Conservation (phyloP, 2,329 filamentous ascomycete species). For the Microdochium trichocladiopsis region DNA sequence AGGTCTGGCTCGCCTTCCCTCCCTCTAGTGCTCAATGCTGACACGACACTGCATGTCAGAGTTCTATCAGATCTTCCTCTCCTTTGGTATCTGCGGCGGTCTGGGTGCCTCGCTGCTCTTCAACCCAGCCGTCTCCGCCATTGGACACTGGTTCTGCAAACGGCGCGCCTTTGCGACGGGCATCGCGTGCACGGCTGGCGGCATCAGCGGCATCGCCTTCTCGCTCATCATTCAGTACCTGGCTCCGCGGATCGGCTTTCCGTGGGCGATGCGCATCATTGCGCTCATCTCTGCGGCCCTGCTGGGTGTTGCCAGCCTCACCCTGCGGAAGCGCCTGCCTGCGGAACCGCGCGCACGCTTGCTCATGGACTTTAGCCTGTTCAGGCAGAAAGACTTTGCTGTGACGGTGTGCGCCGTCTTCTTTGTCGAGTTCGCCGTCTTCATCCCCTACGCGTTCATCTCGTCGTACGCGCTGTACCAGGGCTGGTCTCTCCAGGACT, state of each 20-base stretch:
- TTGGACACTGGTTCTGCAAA: slow-evolving; percentile 62
- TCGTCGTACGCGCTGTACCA: slow-evolving; percentile 53
- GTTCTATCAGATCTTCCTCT: slow-evolving; percentile 67
- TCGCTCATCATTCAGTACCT: slow-evolving; percentile 20
- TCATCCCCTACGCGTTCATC: slow-evolving; percentile 63
- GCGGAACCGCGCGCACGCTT: slow-evolving; percentile 33
- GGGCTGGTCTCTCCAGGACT: slow-evolving; percentile 45
- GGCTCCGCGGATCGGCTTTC: slow-evolving; percentile 18
- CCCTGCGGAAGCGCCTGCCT: slow-evolving; percentile 37
- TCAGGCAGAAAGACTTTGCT: slow-evolving; percentile 40
- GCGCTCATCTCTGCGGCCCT: slow-evolving; percentile 15
- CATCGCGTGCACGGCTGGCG: slow-evolving; percentile 59
- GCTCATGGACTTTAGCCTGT: slow-evolving; percentile 42
- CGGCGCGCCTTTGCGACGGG: slow-evolving; percentile 63
- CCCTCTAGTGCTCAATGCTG: neutral
- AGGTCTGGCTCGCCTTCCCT: neutral
- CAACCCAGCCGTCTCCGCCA: slow-evolving; percentile 58
- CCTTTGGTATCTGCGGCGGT: slow-evolving; percentile 61
- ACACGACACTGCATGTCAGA: slow-evolving; percentile 16
- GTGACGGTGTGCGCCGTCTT: slow-evolving; percentile 48
- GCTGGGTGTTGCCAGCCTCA: slow-evolving; percentile 17
- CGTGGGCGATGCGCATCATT: slow-evolving; percentile 21
- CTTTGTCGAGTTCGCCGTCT: slow-evolving; percentile 53
- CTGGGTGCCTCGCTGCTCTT: slow-evolving; percentile 61
- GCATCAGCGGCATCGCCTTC: slow-evolving; percentile 50